These are phyloP conservation scores for Calonectria hongkongensis DNA, from an alignment of 2,329 filamentous ascomycete genomes.

Conservation along the genomic window DNA sequence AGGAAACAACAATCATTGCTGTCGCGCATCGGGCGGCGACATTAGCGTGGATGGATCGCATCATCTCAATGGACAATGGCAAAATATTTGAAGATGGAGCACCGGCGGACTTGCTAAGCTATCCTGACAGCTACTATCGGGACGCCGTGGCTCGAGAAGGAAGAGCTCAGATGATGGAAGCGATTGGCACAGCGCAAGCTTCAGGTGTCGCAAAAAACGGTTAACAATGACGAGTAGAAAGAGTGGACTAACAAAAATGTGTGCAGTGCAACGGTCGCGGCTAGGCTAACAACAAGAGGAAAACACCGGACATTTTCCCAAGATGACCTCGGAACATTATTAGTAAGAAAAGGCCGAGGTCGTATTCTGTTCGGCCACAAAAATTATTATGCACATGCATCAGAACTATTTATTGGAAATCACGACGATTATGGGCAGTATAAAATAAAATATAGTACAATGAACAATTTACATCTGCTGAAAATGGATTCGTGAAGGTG, in stretches of 20 bases:
- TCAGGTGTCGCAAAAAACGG: background rate
- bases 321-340: background rate
- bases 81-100: slow-evolving; percentile 12
- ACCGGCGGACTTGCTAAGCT: background rate
- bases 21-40: slow-evolving; percentile 8
- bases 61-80: slow-evolving; percentile 5
- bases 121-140: background rate
- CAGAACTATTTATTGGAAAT: no score
- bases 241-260: background rate
- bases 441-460: no score
- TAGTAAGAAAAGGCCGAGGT: background rate
- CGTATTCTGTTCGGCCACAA: background rate
- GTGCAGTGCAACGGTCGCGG: no score
- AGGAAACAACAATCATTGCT: slow-evolving; percentile 2
- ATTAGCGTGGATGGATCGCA: slow-evolving; percentile 7
- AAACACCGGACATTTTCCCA: background rate
- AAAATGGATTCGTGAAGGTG: no score
- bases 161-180: background rate
- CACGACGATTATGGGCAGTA: no score
- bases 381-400: background rate
- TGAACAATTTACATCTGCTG: no score
- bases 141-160: slow-evolving; percentile 3
- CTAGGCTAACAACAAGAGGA: no score
- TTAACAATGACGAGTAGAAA: background rate
- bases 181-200: background rate